Evolutionary conservation across 768 basidiomycete genomes (phyloP).

Genomic region (Suillus decipiens): DNA sequence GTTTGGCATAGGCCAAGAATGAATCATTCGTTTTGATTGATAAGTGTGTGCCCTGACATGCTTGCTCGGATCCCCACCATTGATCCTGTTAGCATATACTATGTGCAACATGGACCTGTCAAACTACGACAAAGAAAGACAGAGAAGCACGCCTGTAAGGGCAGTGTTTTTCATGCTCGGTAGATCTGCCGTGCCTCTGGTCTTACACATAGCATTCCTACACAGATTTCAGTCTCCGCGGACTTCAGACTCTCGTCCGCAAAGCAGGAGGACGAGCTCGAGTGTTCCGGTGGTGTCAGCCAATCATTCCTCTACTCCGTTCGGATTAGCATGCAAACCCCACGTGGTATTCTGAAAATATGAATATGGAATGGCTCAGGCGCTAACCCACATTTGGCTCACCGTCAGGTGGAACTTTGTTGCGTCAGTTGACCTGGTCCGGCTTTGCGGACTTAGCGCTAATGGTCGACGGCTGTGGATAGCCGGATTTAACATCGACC

Average conservation of each 20-base stretch:
- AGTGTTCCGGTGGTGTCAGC: background rate
- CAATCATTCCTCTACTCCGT: background rate
- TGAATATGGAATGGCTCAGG: background rate
- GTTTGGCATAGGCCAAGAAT: background rate
- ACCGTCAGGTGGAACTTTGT: background rate
- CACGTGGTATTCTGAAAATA: background rate
- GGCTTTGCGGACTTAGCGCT: no score
- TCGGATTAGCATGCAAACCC: background rate
- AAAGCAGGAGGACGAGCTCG: background rate
- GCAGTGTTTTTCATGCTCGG: background rate
- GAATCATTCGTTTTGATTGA: background rate
- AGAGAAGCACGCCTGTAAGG: background rate
- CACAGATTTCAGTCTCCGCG: background rate
- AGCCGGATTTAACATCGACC: background rate
- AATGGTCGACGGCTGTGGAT: no score
- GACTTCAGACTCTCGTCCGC: background rate
- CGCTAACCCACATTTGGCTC: background rate
- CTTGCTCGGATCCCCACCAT: background rate
- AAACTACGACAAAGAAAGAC: background rate
- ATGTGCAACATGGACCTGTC: background rate
- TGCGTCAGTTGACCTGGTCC: background rate
- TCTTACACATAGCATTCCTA: background rate
- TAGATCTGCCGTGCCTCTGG: background rate
- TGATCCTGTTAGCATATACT: background rate
- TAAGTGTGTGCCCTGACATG: background rate